Conservation (phyloP, 2,329 filamentous ascomycete species). For the Hypoxylon sp. region DNA sequence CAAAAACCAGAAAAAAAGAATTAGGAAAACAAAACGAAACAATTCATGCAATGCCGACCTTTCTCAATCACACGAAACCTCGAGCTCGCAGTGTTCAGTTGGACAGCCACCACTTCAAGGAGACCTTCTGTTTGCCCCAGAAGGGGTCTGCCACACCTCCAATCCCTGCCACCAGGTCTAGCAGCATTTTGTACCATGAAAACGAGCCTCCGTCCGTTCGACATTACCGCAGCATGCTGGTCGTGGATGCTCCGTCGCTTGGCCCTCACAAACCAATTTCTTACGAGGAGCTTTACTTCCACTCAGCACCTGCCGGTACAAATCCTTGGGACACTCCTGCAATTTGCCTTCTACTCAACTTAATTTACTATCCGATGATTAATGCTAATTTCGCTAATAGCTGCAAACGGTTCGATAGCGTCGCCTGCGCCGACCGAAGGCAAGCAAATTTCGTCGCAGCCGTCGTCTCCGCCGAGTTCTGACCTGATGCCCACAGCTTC, state of each 20-base stretch:
- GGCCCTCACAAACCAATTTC: constrained; percentile 58
- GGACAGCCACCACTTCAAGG: constrained; percentile 48
- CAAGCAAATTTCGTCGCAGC: constrained; percentile 57
- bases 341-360: constrained; percentile 37
- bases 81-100: constrained; percentile 64
- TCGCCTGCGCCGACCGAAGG: constrained; percentile 57
- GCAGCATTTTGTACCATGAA: constrained; percentile 53
- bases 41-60: constrained; percentile 56
- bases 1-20: constrained; percentile 41
- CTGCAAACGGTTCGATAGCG: constrained; percentile 54
- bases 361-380: neutral
- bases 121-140: constrained; percentile 29
- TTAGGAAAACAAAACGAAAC: constrained; percentile 41
- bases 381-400: constrained; percentile 49
- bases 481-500: constrained; percentile 46
- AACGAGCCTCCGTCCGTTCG: constrained; percentile 51
- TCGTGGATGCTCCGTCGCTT: constrained; percentile 63
- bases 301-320: constrained; percentile 44
- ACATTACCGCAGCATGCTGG: constrained; percentile 66
- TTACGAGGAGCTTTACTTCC: constrained; percentile 61
- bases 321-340: constrained; percentile 42
- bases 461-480: constrained; percentile 56
- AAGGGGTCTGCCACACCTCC: constrained; percentile 45
- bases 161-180: constrained; percentile 49
- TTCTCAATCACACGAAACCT: constrained; percentile 58